These are phyloP conservation scores for Naganishia onofrii DNA, from an alignment of 768 basidiomycete species.

Conservation along the genomic window DNA sequence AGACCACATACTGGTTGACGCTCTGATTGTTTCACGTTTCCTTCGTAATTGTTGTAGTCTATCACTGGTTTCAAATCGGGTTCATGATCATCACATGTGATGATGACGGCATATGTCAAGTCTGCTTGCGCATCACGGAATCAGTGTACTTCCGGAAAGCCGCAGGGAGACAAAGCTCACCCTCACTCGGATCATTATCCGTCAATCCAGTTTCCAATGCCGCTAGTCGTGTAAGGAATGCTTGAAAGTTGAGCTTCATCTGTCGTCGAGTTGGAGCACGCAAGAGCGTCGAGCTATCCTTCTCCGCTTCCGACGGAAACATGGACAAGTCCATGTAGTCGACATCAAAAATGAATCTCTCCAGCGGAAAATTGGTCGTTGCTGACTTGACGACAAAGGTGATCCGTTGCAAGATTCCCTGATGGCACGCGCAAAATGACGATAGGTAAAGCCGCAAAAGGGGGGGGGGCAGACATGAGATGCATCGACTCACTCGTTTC, in stretches of 20 bases:
- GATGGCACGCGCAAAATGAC: not conserved
- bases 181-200: slow-evolving; percentile 63
- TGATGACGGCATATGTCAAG: slow-evolving; percentile 73
- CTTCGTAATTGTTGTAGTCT: slow-evolving; percentile 36
- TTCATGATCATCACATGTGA: slow-evolving; percentile 70
- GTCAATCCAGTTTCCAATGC: slow-evolving; percentile 44
- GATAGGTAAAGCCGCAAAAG: not conserved
- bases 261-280: slow-evolving; percentile 42
- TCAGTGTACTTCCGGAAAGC: not conserved
- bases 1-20: not conserved
- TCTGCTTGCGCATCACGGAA: slow-evolving; percentile 55
- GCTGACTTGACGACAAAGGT: slow-evolving; percentile 76
- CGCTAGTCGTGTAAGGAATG: slow-evolving; percentile 44
- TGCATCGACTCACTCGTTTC: slow-evolving; percentile 56
- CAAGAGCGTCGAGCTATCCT: slow-evolving; percentile 9
- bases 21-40: slow-evolving; percentile 13
- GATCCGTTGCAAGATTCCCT: slow-evolving; percentile 74
- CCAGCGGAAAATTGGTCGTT: slow-evolving; percentile 73
- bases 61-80: slow-evolving; percentile 52
- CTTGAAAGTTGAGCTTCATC: slow-evolving; percentile 44
- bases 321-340: slow-evolving; percentile 61
- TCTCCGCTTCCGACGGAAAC: slow-evolving; percentile 33
- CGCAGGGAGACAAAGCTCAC: slow-evolving; percentile 51
- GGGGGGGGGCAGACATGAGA: not conserved
- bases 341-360: slow-evolving; percentile 85